A percentile compares a stretch with the other conserved stretches of the same genome.
Conservation (phyloP, 257 asterid genomes). For the Nicotiana sylvestris region DNA sequence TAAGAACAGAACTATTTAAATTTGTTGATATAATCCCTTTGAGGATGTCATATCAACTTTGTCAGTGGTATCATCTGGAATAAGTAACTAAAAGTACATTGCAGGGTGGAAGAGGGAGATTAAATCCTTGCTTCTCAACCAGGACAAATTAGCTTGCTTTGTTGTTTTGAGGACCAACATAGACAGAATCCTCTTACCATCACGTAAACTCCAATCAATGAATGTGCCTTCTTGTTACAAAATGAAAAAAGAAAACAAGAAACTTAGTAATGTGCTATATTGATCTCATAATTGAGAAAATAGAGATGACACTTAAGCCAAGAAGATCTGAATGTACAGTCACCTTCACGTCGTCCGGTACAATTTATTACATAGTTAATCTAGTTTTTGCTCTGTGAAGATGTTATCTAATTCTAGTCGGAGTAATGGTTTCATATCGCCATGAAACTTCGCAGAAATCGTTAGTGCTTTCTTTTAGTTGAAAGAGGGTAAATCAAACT, state of each 20-base stretch:
- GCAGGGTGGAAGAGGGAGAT: background rate
- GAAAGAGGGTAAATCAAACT: background rate
- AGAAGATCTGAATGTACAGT: background rate
- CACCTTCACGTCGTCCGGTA: background rate
- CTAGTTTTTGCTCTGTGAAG: background rate
- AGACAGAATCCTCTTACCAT: background rate
- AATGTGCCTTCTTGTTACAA: background rate
- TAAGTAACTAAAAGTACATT: background rate
- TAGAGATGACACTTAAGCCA: background rate
- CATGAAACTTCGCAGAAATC: background rate
- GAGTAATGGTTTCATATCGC: background rate
- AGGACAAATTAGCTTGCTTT: background rate
- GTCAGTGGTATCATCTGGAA: background rate
- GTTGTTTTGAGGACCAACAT: background rate
- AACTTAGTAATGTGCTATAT: background rate
- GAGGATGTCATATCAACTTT: background rate
- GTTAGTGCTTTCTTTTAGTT: background rate
- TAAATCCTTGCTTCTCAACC: background rate
- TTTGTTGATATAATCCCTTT: background rate
- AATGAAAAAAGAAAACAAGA: background rate
- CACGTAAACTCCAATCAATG: background rate
- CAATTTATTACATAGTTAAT: background rate
- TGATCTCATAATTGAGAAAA: background rate
- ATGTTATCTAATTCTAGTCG: background rate
- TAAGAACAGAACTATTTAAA: background rate